Evolutionary conservation across 2,329 filamentous ascomycete genomes (phyloP).

Genomic region (Phialophora expanda): DNA sequence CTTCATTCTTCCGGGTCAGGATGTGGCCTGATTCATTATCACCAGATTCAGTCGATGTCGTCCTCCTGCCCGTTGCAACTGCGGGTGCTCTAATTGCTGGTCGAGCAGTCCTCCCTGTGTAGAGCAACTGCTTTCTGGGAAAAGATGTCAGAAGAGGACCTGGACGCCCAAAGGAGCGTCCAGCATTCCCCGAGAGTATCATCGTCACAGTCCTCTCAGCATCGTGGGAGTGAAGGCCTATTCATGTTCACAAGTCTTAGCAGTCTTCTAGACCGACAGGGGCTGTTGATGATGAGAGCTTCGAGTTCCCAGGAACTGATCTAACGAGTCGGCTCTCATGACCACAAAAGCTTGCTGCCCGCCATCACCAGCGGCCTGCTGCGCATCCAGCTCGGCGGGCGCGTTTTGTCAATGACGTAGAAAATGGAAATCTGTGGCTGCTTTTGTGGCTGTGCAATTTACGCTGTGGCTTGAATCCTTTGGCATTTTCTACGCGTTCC

Average conservation of each 20-base stretch:
- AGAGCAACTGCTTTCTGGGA: conserved; percentile 30
- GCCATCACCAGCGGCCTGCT: conserved; percentile 2
- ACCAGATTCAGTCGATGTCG: conserved; percentile 39
- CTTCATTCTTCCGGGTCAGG: conserved; percentile 73
- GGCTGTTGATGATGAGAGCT: background rate
- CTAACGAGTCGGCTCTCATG: conserved; percentile 12
- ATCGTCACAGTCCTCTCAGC: conserved; percentile 18
- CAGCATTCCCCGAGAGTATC: conserved; percentile 21
- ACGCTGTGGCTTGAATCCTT: conserved; percentile 12
- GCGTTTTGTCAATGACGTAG: conserved; percentile 14
- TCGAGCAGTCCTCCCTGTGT: conserved; percentile 25
- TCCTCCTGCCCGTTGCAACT: conserved; percentile 24
- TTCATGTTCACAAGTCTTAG: conserved; percentile 1
- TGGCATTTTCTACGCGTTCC: background rate
- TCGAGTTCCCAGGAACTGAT: background rate
- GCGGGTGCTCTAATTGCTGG: conserved; percentile 18
- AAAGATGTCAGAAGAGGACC: background rate
- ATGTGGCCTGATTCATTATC: conserved; percentile 72
- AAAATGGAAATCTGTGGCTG: conserved; percentile 17
- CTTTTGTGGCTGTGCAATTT: conserved; percentile 11
- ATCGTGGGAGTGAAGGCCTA: background rate
- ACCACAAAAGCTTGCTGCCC: conserved; percentile 5
- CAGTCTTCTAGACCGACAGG: background rate
- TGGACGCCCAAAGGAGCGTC: conserved; percentile 15
- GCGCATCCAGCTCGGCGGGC: conserved; percentile 10